phyloP scores from a whole-genome alignment of 257 asterid genomes.

The Eustoma russellianum region DNA sequence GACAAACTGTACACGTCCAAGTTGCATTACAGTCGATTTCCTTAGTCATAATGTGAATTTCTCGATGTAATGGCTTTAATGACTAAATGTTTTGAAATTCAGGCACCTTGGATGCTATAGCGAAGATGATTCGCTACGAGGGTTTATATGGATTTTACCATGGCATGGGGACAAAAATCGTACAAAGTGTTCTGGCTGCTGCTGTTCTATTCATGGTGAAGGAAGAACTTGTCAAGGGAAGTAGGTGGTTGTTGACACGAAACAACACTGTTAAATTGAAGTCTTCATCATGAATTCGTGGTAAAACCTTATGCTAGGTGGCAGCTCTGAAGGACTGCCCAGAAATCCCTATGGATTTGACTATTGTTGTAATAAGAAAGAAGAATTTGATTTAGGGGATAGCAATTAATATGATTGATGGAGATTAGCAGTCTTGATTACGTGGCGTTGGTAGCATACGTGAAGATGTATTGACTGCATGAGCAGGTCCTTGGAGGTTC shows the following conservation, averaged over 20 bases:
- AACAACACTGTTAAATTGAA: conserved; percentile 21
- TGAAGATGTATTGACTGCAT: too few species aligned
- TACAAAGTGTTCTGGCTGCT: conserved; percentile 93
- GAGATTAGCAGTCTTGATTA: too few species aligned
- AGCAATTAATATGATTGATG: too few species aligned
- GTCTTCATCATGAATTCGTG: conserved; percentile 12
- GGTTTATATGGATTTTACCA: conserved; percentile 77
- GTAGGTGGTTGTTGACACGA: conserved; percentile 66
- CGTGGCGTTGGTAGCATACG: too few species aligned
- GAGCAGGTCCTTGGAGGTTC: too few species aligned
- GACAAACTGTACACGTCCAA: too few species aligned
- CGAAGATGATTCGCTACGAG: conserved; percentile 80
- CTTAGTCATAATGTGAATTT: too few species aligned
- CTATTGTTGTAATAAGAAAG: not conserved
- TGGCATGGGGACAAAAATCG: conserved; percentile 92
- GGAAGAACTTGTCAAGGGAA: conserved; percentile 84
- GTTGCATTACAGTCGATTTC: too few species aligned
- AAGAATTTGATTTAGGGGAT: not conserved
- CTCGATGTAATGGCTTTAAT: not conserved
- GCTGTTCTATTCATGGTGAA: conserved; percentile 95
- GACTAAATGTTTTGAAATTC: conserved; percentile 10
- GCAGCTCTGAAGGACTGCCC: too few species aligned
- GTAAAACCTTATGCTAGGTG: not conserved
- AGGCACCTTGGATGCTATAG: conserved; percentile 84
- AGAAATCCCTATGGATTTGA: too few species aligned